Base-by-base conservation (phyloP, 768 basidiomycete species). In the Clavulina sp. region DNA sequence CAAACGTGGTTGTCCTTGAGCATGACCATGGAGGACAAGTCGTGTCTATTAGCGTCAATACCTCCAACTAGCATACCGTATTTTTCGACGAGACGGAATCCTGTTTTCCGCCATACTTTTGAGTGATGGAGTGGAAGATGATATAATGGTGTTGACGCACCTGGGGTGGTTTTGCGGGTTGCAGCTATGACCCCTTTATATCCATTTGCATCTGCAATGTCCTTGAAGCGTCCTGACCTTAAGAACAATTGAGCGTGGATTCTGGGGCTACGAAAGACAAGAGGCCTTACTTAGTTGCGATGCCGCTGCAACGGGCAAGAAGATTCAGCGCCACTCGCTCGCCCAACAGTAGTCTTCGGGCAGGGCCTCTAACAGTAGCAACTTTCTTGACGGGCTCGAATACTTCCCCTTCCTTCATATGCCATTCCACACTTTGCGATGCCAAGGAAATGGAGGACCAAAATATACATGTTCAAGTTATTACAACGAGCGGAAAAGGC, bases 1-100 rank as follows among this genome's bases (percentile, higher is more conserved):
- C 91, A 96, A 62, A 97, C 86, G 63, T 99, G 95, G 63, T 99
- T 99, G 60, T 99, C 95, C 66, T 97, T 97, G 60, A 99, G 77
- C 95, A 99, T 99, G 61, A 99, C 92, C 95, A 99, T 97, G 63
- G 84, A 86, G 28, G 86, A 91, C n/a, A 97, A 73, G 64, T 97
- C 92, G 58, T 95, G 82, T 23, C 95, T 77, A 69, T 99, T 93
- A 5, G 86, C 70, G 63, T 99, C 93, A 59, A 96, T 83, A 4
- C 95, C 95, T 18, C 95, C 95, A 13, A 97, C 87, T 41, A 97
- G 67, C 95, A 99, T 97, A 3, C 81, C 95, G 63, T 99, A 96
- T 66, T 99, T 99, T 66, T 99, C 95, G 4, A 97, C 92, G 29
- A 96, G 70, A 44, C 95, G 73, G 69, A 99, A 99, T 2, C 93